A percentile compares a stretch with the other conserved stretches of the same genome.
Conservation (phyloP, 164 flowering plant species). For the Vitis rupestris region DNA sequence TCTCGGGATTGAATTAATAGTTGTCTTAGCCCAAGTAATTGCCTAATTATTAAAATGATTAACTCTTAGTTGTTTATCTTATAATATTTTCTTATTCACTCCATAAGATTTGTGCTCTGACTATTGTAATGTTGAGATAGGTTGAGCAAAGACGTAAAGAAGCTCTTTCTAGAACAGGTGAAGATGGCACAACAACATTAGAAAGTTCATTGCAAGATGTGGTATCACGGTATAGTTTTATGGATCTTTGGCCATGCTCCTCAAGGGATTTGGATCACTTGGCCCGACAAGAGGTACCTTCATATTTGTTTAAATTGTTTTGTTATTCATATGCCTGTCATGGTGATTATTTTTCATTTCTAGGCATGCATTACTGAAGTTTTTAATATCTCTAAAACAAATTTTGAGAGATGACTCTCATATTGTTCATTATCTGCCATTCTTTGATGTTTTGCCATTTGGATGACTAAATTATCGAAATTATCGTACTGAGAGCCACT, state of each 20-base stretch:
- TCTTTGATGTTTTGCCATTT: no score
- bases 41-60: not conserved
- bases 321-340: not conserved
- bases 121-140: constrained; percentile 26
- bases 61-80: not conserved
- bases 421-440: no score
- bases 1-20: no score
- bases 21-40: no score
- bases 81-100: not conserved
- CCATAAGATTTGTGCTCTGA: not conserved
- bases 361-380: no score
- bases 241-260: constrained; percentile 97
- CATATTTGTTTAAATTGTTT: not conserved
- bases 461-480: no score
- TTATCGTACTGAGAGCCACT: no score
- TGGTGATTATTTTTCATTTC: no score
- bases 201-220: constrained; percentile 88
- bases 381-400: no score
- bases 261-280: constrained; percentile 85
- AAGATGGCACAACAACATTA: constrained; percentile 56
- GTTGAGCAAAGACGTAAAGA: constrained; percentile 95
- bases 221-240: constrained; percentile 82
- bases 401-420: no score
- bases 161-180: constrained; percentile 69
- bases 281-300: constrained; percentile 72